Percentiles rank a stretch among this genome's conserved stretches.
Evolutionary conservation across 2,329 filamentous ascomycete genomes (phyloP).

Genomic region (Cordyceps militaris): DNA sequence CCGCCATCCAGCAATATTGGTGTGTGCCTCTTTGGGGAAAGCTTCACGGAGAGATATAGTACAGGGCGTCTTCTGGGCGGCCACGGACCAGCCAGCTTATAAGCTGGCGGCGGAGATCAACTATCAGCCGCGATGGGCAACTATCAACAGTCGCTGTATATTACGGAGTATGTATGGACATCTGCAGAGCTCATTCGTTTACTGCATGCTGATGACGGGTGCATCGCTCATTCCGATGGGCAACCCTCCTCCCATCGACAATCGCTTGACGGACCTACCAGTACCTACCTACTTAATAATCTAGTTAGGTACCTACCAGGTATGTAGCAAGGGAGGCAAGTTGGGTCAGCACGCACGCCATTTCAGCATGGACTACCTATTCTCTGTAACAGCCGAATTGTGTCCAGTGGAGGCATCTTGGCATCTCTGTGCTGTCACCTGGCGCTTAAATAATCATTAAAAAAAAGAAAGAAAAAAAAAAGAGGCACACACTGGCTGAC

Average conservation of each 20-base stretch:
- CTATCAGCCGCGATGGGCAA: background rate
- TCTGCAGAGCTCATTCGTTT: background rate
- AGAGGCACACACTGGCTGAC: background rate
- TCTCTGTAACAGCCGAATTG: conserved; percentile 1
- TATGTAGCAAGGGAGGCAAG: background rate
- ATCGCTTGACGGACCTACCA: background rate
- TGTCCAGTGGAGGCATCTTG: background rate
- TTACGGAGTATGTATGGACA: background rate
- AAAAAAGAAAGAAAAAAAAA: no score
- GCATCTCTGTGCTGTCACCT: background rate
- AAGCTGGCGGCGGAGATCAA: background rate
- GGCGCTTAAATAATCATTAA: no score
- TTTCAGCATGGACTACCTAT: background rate
- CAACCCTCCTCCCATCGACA: background rate
- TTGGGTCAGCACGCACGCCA: background rate
- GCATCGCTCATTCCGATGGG: background rate
- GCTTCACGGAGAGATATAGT: background rate
- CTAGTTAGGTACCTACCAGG: no score
- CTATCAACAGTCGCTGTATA: background rate
- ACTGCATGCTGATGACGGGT: background rate
- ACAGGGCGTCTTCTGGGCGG: background rate
- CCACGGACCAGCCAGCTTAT: background rate
- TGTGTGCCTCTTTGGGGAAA: conserved; percentile 5
- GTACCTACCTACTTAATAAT: no score
- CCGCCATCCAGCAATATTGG: background rate